Percentiles rank a stretch among this genome's conserved stretches.
phyloP scores from a whole-genome alignment of 352 stramenopile species.

The Lagenidium giganteum region DNA sequence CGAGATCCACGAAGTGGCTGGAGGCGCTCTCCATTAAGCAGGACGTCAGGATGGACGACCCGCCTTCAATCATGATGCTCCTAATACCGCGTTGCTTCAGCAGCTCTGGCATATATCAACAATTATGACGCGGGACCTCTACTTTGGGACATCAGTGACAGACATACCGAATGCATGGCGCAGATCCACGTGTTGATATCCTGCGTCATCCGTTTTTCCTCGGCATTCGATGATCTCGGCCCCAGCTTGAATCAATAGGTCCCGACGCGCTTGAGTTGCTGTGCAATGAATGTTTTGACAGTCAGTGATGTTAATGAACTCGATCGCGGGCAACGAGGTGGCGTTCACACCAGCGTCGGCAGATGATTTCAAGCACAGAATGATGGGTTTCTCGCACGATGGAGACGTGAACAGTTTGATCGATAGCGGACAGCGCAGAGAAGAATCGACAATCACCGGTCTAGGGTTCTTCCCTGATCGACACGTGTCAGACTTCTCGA shows the following conservation, averaged over 20 bases:
- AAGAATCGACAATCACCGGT: conserved; percentile 74
- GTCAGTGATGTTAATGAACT: background rate
- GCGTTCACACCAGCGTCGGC: conserved; percentile 11
- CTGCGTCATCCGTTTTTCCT: conserved; percentile 9
- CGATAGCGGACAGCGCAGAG: conserved; percentile 47
- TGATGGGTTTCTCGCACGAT: conserved; percentile 62
- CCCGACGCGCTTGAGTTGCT: conserved; percentile 32
- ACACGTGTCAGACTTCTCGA: background rate
- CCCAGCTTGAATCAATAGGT: conserved; percentile 34
- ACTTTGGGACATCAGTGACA: background rate
- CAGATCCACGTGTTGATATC: conserved; percentile 42
- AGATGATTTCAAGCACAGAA: conserved; percentile 32
- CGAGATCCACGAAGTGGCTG: conserved; percentile 49
- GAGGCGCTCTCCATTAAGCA: conserved; percentile 37
- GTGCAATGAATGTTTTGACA: background rate
- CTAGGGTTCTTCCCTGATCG: conserved; percentile 45
- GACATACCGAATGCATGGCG: conserved; percentile 49
- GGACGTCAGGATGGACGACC: conserved; percentile 67
- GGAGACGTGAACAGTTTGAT: conserved; percentile 79
- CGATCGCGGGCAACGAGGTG: too few relatives aligned
- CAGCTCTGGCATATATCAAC: conserved; percentile 19
- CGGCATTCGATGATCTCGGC: conserved; percentile 39
- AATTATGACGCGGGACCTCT: background rate
- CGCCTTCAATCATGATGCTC: conserved; percentile 84
- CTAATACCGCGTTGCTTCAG: conserved; percentile 31